Base-by-base conservation (phyloP, 2,329 filamentous ascomycete species). In the Talaromyces marneffei region DNA sequence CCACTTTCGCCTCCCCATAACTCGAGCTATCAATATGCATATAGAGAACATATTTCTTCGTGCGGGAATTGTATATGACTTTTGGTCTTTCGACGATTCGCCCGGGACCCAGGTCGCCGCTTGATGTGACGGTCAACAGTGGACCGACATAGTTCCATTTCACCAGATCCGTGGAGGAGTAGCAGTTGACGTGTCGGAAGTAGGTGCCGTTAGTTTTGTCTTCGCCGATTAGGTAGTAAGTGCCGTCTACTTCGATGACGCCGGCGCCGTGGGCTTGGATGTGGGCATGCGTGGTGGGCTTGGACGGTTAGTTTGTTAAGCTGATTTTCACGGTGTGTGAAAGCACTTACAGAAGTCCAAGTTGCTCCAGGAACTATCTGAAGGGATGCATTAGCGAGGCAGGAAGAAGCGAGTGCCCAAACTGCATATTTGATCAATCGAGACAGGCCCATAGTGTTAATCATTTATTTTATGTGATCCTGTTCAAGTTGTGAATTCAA, bases 151-250 rank as follows among this genome's bases (percentile, higher is more conserved):
- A 85, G 0, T 76, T 83, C 87, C 87, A 89, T 65, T 86, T 79
- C 0, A 87, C 81, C 0, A 89, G 78, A 70, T 89, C 78, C 12
- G 77, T 78, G 14, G 83, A 87, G 0, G 83, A 84, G 71, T 89
- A 89, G 73, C 87, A 89, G 70, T 88, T 88, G 66, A 89, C 77
- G 57, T 85, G 85, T 62, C 84, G 81, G 71, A 89, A 89, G 0
- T 77, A 73, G 0, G 77, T 80, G 25, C 86, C 85, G n/a, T 82
- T 74, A 1, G 83, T 83, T 71, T 89, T 89, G 74, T 89, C 87
- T 70, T 90, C 87, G 16, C 87, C 87, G 35, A 89, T 83, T 74
- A 86, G 81, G 74, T 89, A 90, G 75, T 85, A 90, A 0, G 80
- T 82, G 9, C 76, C 78, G 46, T 79, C 78, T 1, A 83, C 82